A percentile compares a stretch with the other conserved stretches of the same genome.
Evolutionary conservation across 2,329 filamentous ascomycete genomes (phyloP).

Genomic region (Penicillium sp.): DNA sequence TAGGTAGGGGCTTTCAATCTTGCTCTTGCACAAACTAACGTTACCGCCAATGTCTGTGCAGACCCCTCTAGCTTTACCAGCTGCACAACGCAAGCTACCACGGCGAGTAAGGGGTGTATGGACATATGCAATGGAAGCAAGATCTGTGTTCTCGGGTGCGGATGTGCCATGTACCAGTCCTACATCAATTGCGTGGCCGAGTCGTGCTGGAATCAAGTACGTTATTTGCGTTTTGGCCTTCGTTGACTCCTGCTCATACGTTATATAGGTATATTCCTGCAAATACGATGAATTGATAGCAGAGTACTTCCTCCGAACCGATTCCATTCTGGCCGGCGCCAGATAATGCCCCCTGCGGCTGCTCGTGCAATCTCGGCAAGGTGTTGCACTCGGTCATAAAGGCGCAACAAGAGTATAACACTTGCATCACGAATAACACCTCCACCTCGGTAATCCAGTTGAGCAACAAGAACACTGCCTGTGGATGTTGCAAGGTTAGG

Average conservation of each 20-base stretch:
- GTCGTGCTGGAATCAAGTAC: background rate
- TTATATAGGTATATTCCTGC: background rate
- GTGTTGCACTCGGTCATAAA: background rate
- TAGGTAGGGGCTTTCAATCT: background rate
- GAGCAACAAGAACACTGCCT: background rate
- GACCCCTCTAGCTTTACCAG: background rate
- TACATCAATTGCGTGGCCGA: conserved; percentile 2
- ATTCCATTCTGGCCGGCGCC: background rate
- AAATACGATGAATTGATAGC: background rate
- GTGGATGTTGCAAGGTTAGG: conserved; percentile 1
- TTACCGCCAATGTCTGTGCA: background rate
- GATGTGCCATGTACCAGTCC: conserved; percentile 4
- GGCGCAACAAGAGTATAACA: background rate
- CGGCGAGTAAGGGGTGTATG: background rate
- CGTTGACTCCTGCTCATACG: background rate
- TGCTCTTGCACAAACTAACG: background rate
- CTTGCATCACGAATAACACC: background rate
- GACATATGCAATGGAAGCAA: background rate
- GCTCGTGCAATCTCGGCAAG: conserved; percentile 4
- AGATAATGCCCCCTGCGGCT: background rate
- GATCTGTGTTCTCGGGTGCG: conserved; percentile 1
- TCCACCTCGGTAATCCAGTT: background rate
- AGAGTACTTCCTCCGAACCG: background rate
- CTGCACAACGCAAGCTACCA: background rate
- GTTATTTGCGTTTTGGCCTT: background rate